Evolutionary conservation across 2,329 filamentous ascomycete species (phyloP), one percentile per base, ranked within the genome.

Genomic region (Westerdykella ornata): DNA sequence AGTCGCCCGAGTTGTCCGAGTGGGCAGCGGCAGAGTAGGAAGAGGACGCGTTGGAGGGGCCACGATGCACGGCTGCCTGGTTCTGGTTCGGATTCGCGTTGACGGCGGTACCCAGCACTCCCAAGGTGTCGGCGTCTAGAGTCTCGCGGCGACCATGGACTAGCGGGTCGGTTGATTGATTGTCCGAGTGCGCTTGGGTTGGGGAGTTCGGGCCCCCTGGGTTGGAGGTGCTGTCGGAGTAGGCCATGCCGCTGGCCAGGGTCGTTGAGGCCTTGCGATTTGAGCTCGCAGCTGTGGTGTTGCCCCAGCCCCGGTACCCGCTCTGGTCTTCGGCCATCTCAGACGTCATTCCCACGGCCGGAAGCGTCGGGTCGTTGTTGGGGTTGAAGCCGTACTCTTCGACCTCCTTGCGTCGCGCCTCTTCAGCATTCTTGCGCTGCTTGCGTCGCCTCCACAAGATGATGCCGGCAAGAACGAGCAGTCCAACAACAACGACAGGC

Each of bases 321-420:
- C 80, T 77, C 41, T 74, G 76, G 43, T 77, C 76, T 48, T 95
- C 86, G 43, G 80, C 76, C 82, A 89, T 88, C 63, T 90, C 81
- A 32, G 76, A 70, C 39, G 75, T 76, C 39, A 73, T 68, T 18
- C 68, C 72, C 13, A 78, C 72, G 8, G 74, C 73, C 6, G 80
- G 80, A 11, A 95, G 73, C 1, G 85, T 88, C 1, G 89, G 88
- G 61, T 96, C 89, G 45, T 88, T 83, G 68, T 97, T 97, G n/a
- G 92, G 92, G 65, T 97, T 97, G 73, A 89, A 97, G 22, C 85
- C 84, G 63, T 97, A 97, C 62, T 97, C 92, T 65, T 97, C 90
- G 9, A 96, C 88, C 68, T 98, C 92, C 70, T 96, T 96, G 49
- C 89, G 80, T 38, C 92, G 80, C 56, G 89, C 81, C 62, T 96